These are phyloP conservation scores for Carex cristatella DNA, from an alignment of 176 grass and related monocot genomes.

Conservation along the genomic window DNA sequence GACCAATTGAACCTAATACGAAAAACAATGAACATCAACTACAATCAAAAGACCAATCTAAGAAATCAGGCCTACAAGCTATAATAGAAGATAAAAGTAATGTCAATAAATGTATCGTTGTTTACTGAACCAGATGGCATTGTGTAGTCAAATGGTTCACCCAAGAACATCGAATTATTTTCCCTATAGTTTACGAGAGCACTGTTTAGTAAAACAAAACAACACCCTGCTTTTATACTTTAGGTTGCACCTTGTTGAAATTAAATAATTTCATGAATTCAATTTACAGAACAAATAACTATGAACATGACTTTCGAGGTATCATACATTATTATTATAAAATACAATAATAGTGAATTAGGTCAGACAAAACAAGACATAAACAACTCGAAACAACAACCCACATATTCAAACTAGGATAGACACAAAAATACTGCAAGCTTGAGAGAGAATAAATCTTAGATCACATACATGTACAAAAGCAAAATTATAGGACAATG, in stretches of 20 bases:
- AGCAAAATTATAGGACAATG: not conserved
- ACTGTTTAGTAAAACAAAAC: conserved; percentile 23
- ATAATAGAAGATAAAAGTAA: not conserved
- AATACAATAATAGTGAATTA: not conserved
- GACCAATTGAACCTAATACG: not conserved
- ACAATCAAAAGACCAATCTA: not conserved
- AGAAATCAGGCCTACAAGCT: not conserved
- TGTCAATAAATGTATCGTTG: conserved; percentile 36
- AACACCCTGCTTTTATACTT: conserved; percentile 43
- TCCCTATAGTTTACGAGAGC: conserved; percentile 50
- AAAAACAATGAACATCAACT: not conserved
- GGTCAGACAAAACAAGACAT: not conserved
- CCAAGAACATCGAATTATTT: conserved; percentile 47
- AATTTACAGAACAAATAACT: not conserved
- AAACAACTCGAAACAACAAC: too few species aligned
- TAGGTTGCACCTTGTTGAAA: conserved; percentile 5
- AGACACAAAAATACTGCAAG: not conserved
- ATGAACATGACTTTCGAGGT: not conserved
- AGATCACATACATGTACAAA: not conserved
- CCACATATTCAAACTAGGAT: not conserved
- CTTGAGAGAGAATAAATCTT: too few species aligned
- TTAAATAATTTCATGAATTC: not conserved
- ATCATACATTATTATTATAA: not conserved
- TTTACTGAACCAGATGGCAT: conserved; percentile 80
- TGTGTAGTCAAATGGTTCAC: conserved; percentile 42